Base-by-base conservation (phyloP, 23 red algal species). In the Gracilaria caudata region DNA sequence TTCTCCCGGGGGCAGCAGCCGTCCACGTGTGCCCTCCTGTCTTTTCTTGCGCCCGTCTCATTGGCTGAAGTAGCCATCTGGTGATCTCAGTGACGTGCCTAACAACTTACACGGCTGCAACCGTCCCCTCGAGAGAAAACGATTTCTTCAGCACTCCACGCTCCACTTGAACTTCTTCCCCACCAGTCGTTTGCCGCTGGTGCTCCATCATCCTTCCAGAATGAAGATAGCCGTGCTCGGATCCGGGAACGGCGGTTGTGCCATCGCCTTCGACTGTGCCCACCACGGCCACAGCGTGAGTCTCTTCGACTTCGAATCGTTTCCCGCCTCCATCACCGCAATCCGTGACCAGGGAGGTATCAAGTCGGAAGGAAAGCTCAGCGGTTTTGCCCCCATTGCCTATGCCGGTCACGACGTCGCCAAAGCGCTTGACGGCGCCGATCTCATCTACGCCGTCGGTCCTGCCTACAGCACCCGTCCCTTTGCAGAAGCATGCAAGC, bases 391-490 rank as follows among this genome's bases (percentile, higher is more conserved):
- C 1, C 43, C 70, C 0, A 49, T 75, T 40, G 70, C 39, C 1
- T 75, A 47, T 3, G 70, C 70, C 3, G 70, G 70, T 7, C 70
- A 75, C 26, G 39, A 75, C 70, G 49, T 75, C 6, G 38, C 12
- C 12, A 7, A 75, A 47, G 70, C 70, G 4, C 43, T 75, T 0
- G 24, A 75, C 33, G 70, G 13, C 25, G 70, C 37, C 1, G 39
- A 75, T 26, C 19, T 75, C 14, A 75, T 75, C 37, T 75, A 75
- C 43, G 70, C 70, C 21, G 70, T 75, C 1, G 70, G 70, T 3
- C 70, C 70, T 38, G 70, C 70, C 12, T 75, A 75, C 43, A 75
- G 70, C 70, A 75, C 70, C 2, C 70, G 38, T 26, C 70, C 70
- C 1, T 75, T 75, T 40, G 70, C 70, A 0, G 25, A 75, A 40